Conservation (phyloP, 2,329 filamentous ascomycete species). For the Aspergillus pseudoterreus region DNA sequence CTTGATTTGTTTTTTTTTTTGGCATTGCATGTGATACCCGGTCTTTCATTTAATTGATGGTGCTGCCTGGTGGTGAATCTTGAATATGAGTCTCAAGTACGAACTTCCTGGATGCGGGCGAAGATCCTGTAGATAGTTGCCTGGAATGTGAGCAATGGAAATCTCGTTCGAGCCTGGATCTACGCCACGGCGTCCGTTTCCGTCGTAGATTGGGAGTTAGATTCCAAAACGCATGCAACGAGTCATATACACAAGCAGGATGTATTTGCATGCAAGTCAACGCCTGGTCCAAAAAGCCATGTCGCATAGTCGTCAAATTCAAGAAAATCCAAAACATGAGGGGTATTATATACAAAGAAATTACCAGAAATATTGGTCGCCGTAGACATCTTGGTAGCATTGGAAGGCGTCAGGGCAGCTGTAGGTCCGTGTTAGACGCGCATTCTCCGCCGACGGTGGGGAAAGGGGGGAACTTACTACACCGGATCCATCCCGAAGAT, state of each 20-base stretch:
- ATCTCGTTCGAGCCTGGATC: too few species aligned
- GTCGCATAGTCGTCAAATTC: background rate
- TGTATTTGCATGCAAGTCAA: too few species aligned
- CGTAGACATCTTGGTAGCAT: slow-evolving; percentile 63
- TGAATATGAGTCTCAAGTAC: too few species aligned
- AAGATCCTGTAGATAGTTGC: too few species aligned
- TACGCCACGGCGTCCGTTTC: too few species aligned
- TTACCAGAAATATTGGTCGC: slow-evolving; percentile 28
- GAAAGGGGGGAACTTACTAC: slow-evolving; percentile 8
- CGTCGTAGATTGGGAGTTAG: too few species aligned
- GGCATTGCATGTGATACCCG: background rate
- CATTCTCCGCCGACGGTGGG: background rate
- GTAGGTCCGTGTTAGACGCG: slow-evolving; percentile 20
- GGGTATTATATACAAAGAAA: slow-evolving; percentile 17
- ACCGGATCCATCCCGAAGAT: slow-evolving; percentile 29
- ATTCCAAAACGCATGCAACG: too few species aligned
- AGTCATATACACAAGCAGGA: too few species aligned
- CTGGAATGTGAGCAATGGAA: too few species aligned
- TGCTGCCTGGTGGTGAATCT: too few species aligned
- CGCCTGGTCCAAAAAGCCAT: background rate
- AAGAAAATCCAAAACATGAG: slow-evolving; percentile 2
- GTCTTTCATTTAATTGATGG: background rate
- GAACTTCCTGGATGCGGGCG: too few species aligned
- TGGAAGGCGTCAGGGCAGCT: slow-evolving; percentile 56
- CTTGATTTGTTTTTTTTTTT: background rate